These are phyloP conservation scores for Alternaria postmessia DNA, from an alignment of 2,329 filamentous ascomycete species.

Conservation along the genomic window DNA sequence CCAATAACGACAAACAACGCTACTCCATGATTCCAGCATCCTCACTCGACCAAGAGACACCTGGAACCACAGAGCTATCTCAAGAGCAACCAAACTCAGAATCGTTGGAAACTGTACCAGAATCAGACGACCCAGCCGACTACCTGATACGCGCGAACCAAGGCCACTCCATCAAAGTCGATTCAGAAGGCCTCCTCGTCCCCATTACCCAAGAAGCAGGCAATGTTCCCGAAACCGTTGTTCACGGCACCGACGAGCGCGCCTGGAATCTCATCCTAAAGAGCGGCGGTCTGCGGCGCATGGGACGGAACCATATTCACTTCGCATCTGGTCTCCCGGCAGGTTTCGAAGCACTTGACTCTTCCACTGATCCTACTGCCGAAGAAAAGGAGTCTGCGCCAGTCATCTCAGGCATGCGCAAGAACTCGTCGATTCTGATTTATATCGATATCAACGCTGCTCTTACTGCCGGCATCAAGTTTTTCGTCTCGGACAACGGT, in stretches of 20 bases:
- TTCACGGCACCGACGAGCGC: slow-evolving; percentile 89
- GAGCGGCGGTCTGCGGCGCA: slow-evolving; percentile 79
- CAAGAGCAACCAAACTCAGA: slow-evolving; percentile 20
- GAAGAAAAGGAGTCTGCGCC: slow-evolving; percentile 40
- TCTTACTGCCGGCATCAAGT: slow-evolving; percentile 67
- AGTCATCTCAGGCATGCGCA: slow-evolving; percentile 83
- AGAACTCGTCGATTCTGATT: slow-evolving; percentile 68
- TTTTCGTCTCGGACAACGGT: slow-evolving; percentile 70
- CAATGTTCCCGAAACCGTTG: slow-evolving; percentile 71
- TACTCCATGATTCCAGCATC: slow-evolving; percentile 75
- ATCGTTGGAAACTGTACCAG: slow-evolving; percentile 17
- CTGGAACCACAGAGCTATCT: slow-evolving; percentile 9
- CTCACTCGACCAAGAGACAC: slow-evolving; percentile 14
- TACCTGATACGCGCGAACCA: slow-evolving; percentile 96
- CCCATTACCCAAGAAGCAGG: slow-evolving; percentile 65
- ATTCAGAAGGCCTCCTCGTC: slow-evolving; percentile 73
- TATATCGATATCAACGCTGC: slow-evolving; percentile 76
- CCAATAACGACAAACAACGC: slow-evolving; percentile 86
- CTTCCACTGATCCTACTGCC: slow-evolving; percentile 27
- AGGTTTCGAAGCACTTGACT: slow-evolving; percentile 45
- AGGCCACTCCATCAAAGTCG: slow-evolving; percentile 83
- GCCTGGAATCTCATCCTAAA: slow-evolving; percentile 78
- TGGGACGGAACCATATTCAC: slow-evolving; percentile 89
- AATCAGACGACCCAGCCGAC: slow-evolving; percentile 63
- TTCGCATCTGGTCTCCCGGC: slow-evolving; percentile 77